Conservation (phyloP, 306 rosid genomes). For the Phaseolus lunatus region DNA sequence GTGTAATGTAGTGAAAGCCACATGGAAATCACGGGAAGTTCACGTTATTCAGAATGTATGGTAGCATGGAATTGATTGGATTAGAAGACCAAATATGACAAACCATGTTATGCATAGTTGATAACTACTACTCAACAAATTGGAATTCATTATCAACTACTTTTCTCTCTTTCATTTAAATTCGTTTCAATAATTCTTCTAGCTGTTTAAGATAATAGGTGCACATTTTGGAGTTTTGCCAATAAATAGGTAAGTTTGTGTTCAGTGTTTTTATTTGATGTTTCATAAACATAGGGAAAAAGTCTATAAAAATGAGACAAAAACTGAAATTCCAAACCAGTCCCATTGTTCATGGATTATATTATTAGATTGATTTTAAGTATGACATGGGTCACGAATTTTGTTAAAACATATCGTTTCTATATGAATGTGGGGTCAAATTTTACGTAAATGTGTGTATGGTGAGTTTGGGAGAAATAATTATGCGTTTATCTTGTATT, state of each 20-base stretch:
- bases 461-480: too few relatives aligned
- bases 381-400: too few relatives aligned
- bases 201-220: neutral
- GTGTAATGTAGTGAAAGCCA: neutral
- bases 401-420: too few relatives aligned
- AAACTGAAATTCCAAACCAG: too few relatives aligned
- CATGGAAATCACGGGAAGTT: constrained; percentile 2
- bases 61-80: neutral
- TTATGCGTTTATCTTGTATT: too few relatives aligned
- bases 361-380: too few relatives aligned
- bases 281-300: too few relatives aligned
- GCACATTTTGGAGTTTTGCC: neutral
- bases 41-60: neutral
- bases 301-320: too few relatives aligned
- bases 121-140: neutral
- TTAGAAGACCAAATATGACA: neutral
- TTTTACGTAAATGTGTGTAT: too few relatives aligned
- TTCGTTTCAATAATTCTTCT: neutral
- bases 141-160: neutral
- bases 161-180: neutral
- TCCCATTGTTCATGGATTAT: too few relatives aligned
- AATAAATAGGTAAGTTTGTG: neutral
- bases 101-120: neutral
- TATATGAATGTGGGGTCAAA: too few relatives aligned
- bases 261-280: too few relatives aligned